phyloP scores from a whole-genome alignment of 768 basidiomycete species.

The Termitomyces sp. region DNA sequence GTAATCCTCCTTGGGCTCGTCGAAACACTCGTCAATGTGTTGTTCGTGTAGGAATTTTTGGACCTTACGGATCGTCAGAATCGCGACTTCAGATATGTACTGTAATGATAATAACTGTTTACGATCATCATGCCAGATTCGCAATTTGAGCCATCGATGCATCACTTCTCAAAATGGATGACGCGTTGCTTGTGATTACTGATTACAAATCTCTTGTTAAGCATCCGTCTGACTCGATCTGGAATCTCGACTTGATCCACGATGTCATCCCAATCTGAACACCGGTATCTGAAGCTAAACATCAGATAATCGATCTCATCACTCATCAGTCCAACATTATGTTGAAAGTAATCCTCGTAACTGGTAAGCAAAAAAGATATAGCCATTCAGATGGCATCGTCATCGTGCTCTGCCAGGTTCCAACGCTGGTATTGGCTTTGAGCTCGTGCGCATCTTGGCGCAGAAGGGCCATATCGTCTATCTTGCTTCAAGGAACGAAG shows the following conservation, averaged over 20 bases:
- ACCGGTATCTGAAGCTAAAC: neutral
- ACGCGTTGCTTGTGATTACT: neutral
- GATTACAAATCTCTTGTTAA: too few species aligned
- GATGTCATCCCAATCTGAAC: neutral
- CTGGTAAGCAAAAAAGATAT: slow-evolving; percentile 3
- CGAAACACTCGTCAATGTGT: neutral
- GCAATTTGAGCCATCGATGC: too few species aligned
- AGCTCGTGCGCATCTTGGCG: slow-evolving; percentile 36
- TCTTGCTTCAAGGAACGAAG: slow-evolving; percentile 34
- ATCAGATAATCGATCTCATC: neutral
- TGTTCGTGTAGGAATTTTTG: slow-evolving; percentile 49
- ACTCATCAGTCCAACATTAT: neutral
- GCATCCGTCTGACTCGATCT: neutral
- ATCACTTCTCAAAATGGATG: neutral
- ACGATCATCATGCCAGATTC: too few species aligned
- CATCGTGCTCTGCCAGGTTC: slow-evolving; percentile 21
- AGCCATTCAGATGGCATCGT: neutral
- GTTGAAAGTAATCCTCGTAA: slow-evolving; percentile 16
- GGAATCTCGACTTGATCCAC: neutral
- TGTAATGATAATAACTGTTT: slow-evolving; percentile 25
- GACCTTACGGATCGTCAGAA: slow-evolving; percentile 73
- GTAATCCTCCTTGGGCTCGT: slow-evolving; percentile 7
- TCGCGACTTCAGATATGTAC: slow-evolving; percentile 66
- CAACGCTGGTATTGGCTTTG: slow-evolving; percentile 41
- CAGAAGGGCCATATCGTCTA: slow-evolving; percentile 38